Evolutionary conservation across 768 basidiomycete species (phyloP).

Genomic region (Cubamyces sp.): DNA sequence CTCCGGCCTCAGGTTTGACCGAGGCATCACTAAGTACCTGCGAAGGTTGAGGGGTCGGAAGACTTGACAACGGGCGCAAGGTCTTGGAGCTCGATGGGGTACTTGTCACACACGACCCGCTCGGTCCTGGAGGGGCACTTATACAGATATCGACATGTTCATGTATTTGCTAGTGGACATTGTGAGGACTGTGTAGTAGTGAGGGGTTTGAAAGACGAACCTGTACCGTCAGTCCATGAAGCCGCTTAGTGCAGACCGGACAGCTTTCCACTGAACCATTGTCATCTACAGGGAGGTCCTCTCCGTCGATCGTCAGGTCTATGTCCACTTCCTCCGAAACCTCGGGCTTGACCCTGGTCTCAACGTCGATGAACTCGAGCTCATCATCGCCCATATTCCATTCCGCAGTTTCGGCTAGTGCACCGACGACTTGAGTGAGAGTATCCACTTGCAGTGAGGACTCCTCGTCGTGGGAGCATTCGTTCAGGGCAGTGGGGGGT

Average conservation of each 20-base stretch:
- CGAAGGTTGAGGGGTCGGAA: conserved; percentile 25
- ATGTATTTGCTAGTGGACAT: conserved; percentile 46
- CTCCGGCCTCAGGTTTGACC: conserved; percentile 8
- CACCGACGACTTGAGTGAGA: neutral
- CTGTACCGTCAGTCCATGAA: conserved; percentile 32
- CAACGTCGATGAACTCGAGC: conserved; percentile 41
- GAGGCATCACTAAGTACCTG: conserved; percentile 12
- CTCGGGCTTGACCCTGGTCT: conserved; percentile 29
- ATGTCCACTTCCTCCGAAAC: conserved; percentile 35
- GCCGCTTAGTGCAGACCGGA: conserved; percentile 37
- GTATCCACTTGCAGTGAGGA: neutral
- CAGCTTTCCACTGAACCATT: conserved; percentile 29
- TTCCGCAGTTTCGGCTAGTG: conserved; percentile 43
- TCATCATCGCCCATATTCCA: conserved; percentile 83
- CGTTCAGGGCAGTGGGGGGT: neutral
- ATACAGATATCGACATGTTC: conserved; percentile 63
- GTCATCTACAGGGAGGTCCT: conserved; percentile 1
- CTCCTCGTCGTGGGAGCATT: conserved; percentile 1
- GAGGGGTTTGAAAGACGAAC: conserved; percentile 27
- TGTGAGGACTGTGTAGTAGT: conserved; percentile 10
- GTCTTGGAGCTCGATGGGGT: conserved; percentile 5
- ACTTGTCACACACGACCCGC: neutral
- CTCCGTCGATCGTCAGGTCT: conserved; percentile 32
- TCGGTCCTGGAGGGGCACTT: conserved; percentile 36
- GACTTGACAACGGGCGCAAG: conserved; percentile 27